phyloP scores from a whole-genome alignment of 345 rosid species.

The Gossypium sturtianum region DNA sequence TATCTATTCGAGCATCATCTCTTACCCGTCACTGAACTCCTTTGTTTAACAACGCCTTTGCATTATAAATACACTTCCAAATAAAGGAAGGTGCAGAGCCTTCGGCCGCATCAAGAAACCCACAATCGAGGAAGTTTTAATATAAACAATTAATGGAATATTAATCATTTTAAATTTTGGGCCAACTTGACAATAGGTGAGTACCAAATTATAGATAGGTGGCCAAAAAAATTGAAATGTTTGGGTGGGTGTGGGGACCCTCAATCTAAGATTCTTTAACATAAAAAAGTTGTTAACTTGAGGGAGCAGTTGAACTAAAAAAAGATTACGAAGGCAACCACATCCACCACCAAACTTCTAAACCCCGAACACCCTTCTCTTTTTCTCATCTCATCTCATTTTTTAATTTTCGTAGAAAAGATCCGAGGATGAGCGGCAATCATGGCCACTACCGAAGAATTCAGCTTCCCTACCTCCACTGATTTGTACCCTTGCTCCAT shows the following conservation, averaged over 20 bases:
- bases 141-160: too few relatives aligned
- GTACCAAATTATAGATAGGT: constrained; percentile 9
- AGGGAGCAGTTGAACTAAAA: constrained; percentile 54
- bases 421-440: constrained; percentile 10
- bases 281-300: constrained; percentile 16
- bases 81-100: too few relatives aligned
- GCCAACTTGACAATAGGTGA: neutral
- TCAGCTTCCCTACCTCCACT: constrained; percentile 56
- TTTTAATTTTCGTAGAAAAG: neutral
- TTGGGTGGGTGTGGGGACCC: constrained; percentile 1
- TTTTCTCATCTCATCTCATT: neutral
- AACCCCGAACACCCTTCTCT: constrained; percentile 12
- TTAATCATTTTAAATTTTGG: too few relatives aligned
- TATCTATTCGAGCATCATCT: too few relatives aligned
- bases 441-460: constrained; percentile 43
- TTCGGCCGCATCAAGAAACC: too few relatives aligned
- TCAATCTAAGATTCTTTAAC: constrained; percentile 4
- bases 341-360: constrained; percentile 34
- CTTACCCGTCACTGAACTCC: too few relatives aligned
- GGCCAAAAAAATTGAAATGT: neutral
- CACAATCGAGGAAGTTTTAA: too few relatives aligned
- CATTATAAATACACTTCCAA: too few relatives aligned
- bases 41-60: too few relatives aligned
- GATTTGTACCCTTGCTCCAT: constrained; percentile 19
- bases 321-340: constrained; percentile 17